Base-by-base conservation (phyloP, 208 protist genomes). In the Trypanosoma mega region DNA sequence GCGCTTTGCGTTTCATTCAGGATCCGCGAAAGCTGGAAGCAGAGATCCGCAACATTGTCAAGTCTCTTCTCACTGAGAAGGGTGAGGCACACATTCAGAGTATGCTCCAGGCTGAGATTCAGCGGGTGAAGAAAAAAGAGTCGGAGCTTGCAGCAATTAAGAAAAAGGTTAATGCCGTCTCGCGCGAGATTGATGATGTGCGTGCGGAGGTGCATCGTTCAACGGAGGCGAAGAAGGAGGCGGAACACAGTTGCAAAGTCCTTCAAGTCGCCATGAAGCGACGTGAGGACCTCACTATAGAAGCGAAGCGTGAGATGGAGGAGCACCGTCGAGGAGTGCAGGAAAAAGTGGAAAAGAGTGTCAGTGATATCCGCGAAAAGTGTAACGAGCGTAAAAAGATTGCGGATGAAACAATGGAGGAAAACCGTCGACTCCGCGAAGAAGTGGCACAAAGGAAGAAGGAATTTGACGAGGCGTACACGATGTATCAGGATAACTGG, bases 61-160 rank as follows among this genome's bases (percentile, higher is more conserved):
- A 61, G 31, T 59, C 62, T 16, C 61, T 90, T 8, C 71, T 76
- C 14, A 33, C 58, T 33, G 80, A 80, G 55, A 70, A 87, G 41
- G 84, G 82, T 18, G 80, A 89, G 11, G 64, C 56, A 0, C 50
- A 74, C 59, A 53, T 94, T 8, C 85, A 92, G 47, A 80, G 55
- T 27, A 49, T 82, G 20, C 66, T 92, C 9, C 84, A 92, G 50
- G 47, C 74, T 27, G 80, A 90, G 29, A 94, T 94, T 47, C 66
- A 69, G 26, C 68, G 70, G 52, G 73, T 78, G 20, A 92, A 89
- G 68, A 80, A 81, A 61, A 68, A 76, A 60, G 80, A 89, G 51
- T 68, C 82, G 1, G 80, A 94, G n/a, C 31, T 92, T 29, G 75
- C 80, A 9, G 55, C 47, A 1, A 24, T 41, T 1, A 77, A 86